Conservation (phyloP, 2,329 filamentous ascomycete genomes). For the Neonectria sp. region DNA sequence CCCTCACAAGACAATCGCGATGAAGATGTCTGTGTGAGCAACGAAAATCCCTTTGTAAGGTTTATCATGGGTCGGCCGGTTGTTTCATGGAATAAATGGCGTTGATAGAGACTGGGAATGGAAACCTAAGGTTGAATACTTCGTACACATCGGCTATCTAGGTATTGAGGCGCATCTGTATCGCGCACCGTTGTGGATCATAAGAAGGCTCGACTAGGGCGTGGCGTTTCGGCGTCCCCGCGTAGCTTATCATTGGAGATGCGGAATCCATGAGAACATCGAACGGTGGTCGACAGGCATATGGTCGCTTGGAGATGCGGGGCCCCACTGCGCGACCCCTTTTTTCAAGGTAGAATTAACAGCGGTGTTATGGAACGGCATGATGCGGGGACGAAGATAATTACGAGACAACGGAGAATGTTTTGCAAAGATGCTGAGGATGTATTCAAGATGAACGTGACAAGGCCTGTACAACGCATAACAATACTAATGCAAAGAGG, state of each 20-base stretch:
- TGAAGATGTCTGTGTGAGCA: conserved; percentile 93
- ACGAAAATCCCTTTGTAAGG: neutral
- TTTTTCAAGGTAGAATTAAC: neutral
- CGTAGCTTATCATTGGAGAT: neutral
- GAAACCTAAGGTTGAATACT: neutral
- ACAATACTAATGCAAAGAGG: conserved; percentile 9
- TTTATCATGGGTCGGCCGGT: conserved; percentile 8
- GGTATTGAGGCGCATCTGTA: neutral
- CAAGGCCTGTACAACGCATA: conserved; percentile 12
- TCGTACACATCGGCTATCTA: neutral
- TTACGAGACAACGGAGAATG: neutral
- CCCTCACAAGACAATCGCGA: conserved; percentile 91
- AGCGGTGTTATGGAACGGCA: neutral
- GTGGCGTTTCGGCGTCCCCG: conserved; percentile 1
- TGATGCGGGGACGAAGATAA: neutral
- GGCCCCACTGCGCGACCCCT: neutral
- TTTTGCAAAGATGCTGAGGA: conserved; percentile 15
- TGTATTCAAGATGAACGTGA: conserved; percentile 17
- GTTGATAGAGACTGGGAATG: conserved; percentile 30
- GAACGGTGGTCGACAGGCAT: neutral
- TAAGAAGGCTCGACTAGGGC: neutral
- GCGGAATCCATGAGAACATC: neutral
- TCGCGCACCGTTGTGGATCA: neutral
- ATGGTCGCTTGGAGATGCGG: neutral
- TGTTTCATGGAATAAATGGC: conserved; percentile 35